These are phyloP conservation scores for Lupinus albus DNA, from an alignment of 306 rosid species.

Conservation along the genomic window DNA sequence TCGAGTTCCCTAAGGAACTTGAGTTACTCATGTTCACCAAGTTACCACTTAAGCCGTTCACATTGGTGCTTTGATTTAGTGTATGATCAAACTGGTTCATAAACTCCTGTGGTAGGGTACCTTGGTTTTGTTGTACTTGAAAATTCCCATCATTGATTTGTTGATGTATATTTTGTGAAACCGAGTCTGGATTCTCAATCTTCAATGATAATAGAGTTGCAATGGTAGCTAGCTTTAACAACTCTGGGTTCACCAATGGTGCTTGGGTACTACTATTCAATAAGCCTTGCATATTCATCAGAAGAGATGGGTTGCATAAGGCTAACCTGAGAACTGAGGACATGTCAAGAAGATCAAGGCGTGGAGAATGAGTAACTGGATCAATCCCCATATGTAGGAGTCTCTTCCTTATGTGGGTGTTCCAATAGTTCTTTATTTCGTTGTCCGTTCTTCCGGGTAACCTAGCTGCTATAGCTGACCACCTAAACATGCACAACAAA, in stretches of 20 bases:
- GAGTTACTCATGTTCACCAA: constrained; percentile 36
- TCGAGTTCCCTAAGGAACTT: constrained; percentile 43
- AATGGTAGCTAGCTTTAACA: constrained; percentile 59
- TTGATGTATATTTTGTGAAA: constrained; percentile 47
- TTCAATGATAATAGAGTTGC: constrained; percentile 53
- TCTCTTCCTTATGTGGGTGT: constrained; percentile 82
- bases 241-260: constrained; percentile 62
- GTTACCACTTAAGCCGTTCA: constrained; percentile 34
- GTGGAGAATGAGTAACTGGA: constrained; percentile 89
- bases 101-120: constrained; percentile 31
- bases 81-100: constrained; percentile 42
- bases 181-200: constrained; percentile 46
- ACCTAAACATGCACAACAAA: constrained; percentile 45
- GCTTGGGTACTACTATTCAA: constrained; percentile 47
- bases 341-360: constrained; percentile 77
- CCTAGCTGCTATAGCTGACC: constrained; percentile 90
- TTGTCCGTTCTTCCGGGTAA: constrained; percentile 94
- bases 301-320: constrained; percentile 55
- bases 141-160: constrained; percentile 44
- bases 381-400: constrained; percentile 81
- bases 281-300: constrained; percentile 62
- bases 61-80: constrained; percentile 33
- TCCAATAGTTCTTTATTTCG: constrained; percentile 94
- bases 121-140: constrained; percentile 45
- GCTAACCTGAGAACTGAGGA: constrained; percentile 62